These are phyloP conservation scores for Backusella morwellensis DNA, from an alignment of 192 early-diverging fungal genomes.

Conservation along the genomic window DNA sequence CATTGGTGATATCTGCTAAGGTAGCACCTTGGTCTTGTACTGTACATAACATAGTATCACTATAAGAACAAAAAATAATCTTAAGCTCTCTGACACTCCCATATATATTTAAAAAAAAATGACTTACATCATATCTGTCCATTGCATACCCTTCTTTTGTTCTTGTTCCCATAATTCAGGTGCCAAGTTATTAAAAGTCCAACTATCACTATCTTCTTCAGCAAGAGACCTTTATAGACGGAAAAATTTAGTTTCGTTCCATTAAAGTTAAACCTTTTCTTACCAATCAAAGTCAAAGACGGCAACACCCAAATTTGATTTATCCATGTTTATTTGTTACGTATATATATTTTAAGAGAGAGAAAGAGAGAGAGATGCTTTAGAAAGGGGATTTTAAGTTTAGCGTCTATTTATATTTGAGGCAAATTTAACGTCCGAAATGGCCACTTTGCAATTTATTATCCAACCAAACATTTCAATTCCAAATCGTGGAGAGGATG, in stretches of 20 bases:
- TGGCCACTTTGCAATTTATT: neutral
- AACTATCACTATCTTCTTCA: constrained; percentile 59
- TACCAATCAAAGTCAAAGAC: constrained; percentile 76
- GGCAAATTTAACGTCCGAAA: neutral
- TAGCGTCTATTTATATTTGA: neutral
- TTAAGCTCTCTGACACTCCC: neutral
- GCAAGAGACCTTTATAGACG: constrained; percentile 53
- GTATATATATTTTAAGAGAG: neutral
- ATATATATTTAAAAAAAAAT: neutral
- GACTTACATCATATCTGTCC: constrained; percentile 62
- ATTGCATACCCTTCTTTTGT: constrained; percentile 35
- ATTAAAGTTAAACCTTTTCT: neutral
- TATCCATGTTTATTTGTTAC: neutral
- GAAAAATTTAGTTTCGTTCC: neutral
- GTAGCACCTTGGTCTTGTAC: constrained; percentile 43
- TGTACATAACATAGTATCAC: constrained; percentile 29
- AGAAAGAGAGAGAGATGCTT: neutral
- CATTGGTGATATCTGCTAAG: constrained; percentile 25
- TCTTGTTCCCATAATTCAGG: constrained; percentile 34
- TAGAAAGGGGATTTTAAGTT: neutral
- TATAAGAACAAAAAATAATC: neutral
- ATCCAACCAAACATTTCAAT: constrained; percentile 2
- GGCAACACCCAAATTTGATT: constrained; percentile 28
- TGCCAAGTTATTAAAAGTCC: constrained; percentile 40
- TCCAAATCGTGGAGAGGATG: neutral